Conservation (phyloP, 805 yeast genomes). For the Pichia kluyveri region DNA sequence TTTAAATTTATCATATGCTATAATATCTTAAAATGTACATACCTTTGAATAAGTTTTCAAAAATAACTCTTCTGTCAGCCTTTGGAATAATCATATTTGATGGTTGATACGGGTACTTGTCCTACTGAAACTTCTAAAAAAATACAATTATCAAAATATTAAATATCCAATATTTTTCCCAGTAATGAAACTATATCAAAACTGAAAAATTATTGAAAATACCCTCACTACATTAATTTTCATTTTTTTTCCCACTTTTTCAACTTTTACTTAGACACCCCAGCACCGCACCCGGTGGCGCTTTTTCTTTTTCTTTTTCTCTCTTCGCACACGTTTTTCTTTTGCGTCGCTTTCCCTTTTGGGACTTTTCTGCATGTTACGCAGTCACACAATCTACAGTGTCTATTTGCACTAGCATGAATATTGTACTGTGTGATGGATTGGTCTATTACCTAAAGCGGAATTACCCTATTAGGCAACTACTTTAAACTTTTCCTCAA, state of each 20-base stretch:
- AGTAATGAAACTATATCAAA: background rate
- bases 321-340: no score
- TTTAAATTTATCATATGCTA: no score
- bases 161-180: no score
- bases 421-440: no score
- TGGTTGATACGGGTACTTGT: conserved; percentile 4
- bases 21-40: conserved; percentile 32
- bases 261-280: background rate
- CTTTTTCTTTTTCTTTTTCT: background rate
- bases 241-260: background rate
- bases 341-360: background rate
- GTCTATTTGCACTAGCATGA: no score
- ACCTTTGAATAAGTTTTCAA: conserved; percentile 98
- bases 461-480: no score
- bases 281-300: background rate
- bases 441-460: background rate
- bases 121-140: background rate
- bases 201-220: background rate
- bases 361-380: background rate
- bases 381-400: no score
- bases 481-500: no score
- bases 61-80: conserved; percentile 99
- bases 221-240: no score
- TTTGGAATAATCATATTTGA: conserved; percentile 95
- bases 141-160: background rate